Evolutionary conservation across 306 rosid genomes (phyloP).

Genomic region (Vigna nakashimae): DNA sequence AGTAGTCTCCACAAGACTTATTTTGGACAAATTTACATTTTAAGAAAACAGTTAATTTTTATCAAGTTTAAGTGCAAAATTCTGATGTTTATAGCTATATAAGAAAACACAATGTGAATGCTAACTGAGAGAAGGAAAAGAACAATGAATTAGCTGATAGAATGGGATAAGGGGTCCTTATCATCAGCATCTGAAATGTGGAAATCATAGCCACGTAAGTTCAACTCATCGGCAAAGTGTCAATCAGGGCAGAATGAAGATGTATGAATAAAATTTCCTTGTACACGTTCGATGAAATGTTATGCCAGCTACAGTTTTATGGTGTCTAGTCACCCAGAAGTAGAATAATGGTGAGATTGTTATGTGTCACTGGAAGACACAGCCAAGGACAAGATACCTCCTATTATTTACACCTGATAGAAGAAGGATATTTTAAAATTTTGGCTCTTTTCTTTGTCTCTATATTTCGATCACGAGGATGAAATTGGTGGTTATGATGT

Average conservation of each 20-base stretch:
- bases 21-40: no score
- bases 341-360: neutral
- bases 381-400: conserved; percentile 6
- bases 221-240: conserved; percentile 1
- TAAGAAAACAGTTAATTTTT: no score
- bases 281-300: neutral
- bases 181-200: neutral
- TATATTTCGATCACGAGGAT: neutral
- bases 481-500: neutral
- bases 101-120: neutral
- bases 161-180: neutral
- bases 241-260: neutral
- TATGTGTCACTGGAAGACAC: conserved; percentile 10
- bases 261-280: neutral
- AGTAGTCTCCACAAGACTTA: no score
- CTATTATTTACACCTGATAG: neutral
- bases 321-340: neutral
- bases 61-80: neutral
- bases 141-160: neutral
- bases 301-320: neutral
- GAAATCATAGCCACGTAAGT: conserved; percentile 20
- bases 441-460: conserved; percentile 10
- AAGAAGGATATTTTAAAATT: neutral
- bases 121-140: neutral
- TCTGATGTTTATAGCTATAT: neutral